Evolutionary conservation across 2,329 filamentous ascomycete genomes (phyloP).

Genomic region (Aspergillus neoniger): DNA sequence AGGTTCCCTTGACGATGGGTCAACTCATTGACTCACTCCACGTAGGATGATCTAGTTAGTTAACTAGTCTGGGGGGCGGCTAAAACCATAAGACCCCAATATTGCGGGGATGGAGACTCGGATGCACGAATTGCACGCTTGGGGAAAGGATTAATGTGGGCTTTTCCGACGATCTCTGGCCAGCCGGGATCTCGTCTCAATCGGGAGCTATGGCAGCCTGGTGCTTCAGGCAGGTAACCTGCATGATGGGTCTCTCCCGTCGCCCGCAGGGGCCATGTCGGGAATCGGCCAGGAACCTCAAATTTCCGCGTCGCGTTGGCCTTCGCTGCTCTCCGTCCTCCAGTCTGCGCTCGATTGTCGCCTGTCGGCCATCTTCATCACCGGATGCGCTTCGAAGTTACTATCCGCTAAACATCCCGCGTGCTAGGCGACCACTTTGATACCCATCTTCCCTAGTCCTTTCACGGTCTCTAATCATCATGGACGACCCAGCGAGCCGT

Average conservation of each 20-base stretch:
- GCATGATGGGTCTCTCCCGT: slow-evolving; percentile 15
- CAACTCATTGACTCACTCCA: neutral
- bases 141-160: neutral
- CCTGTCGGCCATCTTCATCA: slow-evolving; percentile 9
- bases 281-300: slow-evolving; percentile 27
- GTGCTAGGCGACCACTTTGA: slow-evolving; percentile 18
- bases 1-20: neutral
- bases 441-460: slow-evolving; percentile 4
- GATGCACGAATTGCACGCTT: slow-evolving; percentile 1
- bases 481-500: slow-evolving; percentile 51
- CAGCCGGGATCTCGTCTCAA: neutral
- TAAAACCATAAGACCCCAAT: neutral
- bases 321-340: slow-evolving; percentile 24
- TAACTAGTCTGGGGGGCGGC: neutral
- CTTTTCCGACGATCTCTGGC: neutral
- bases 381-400: slow-evolving; percentile 9
- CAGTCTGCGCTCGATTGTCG: slow-evolving; percentile 9
- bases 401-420: slow-evolving; percentile 5
- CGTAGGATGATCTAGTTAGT: neutral
- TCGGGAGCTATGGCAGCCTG: slow-evolving; percentile 15
- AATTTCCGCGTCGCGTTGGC: slow-evolving; percentile 42
- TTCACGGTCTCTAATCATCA: slow-evolving; percentile 31
- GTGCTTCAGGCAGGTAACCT: slow-evolving; percentile 18
- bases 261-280: slow-evolving; percentile 15
- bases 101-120: slow-evolving; percentile 6